Conservation (phyloP, 129 eudicot species). For the Centella asiatica region DNA sequence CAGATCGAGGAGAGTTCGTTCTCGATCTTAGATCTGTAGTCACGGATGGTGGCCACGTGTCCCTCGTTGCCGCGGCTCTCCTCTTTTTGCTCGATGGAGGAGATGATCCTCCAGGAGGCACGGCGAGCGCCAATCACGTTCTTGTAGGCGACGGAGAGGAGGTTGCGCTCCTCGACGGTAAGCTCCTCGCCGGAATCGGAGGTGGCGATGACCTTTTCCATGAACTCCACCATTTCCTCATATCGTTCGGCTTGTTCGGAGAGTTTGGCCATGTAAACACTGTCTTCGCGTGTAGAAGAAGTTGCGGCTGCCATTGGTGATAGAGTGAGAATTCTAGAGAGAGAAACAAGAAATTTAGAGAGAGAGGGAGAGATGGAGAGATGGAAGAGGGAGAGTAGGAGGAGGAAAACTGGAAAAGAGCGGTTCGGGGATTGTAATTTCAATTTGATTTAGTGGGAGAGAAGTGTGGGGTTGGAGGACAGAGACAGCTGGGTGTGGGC, state of each 20-base stretch:
- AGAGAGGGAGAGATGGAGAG: slow-evolving; percentile 4
- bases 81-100: slow-evolving; percentile 32
- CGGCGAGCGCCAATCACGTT: slow-evolving; percentile 29
- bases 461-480: neutral
- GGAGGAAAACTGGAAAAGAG: neutral
- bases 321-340: neutral
- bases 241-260: slow-evolving; percentile 32
- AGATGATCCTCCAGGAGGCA: slow-evolving; percentile 35
- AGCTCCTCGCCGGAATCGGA: slow-evolving; percentile 25
- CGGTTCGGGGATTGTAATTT: neutral
- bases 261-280: slow-evolving; percentile 25
- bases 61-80: slow-evolving; percentile 39
- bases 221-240: slow-evolving; percentile 46
- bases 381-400: neutral
- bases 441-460: neutral
- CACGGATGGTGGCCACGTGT: slow-evolving; percentile 30
- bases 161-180: slow-evolving; percentile 33
- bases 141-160: slow-evolving; percentile 23
- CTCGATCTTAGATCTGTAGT: slow-evolving; percentile 39
- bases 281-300: slow-evolving; percentile 11
- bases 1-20: slow-evolving; percentile 32
- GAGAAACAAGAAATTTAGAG: slow-evolving; percentile 2
- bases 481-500: slow-evolving; percentile 2
- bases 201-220: slow-evolving; percentile 36
- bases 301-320: slow-evolving; percentile 24